These are phyloP conservation scores for Daldinia caldariorum DNA, from an alignment of 495 filamentous ascomycete genomes.

Conservation along the genomic window DNA sequence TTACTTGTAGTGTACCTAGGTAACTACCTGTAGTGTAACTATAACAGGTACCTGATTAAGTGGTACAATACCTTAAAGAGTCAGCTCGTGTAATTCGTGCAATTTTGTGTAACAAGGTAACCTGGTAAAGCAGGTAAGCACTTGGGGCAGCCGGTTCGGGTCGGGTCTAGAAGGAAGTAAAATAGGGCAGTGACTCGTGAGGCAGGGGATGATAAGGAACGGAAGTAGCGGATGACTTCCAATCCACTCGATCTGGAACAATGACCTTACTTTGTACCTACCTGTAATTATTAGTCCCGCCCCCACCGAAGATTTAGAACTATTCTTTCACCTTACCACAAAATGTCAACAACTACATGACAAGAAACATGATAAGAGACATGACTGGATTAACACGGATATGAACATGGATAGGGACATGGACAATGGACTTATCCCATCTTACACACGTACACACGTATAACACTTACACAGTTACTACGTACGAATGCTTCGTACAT, in stretches of 20 bases:
- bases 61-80: not conserved
- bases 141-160: constrained; percentile 33
- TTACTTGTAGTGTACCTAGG: too few species aligned
- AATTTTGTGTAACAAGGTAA: constrained; percentile 19
- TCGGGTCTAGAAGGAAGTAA: constrained; percentile 35
- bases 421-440: too few species aligned
- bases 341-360: not conserved
- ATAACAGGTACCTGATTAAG: too few species aligned
- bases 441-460: not conserved
- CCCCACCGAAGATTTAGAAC: constrained; percentile 24
- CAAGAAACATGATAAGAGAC: too few species aligned
- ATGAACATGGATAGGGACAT: too few species aligned
- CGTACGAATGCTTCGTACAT: not conserved
- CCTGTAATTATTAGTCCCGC: constrained; percentile 14
- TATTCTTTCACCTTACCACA: not conserved
- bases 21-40: too few species aligned
- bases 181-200: too few species aligned
- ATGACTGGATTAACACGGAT: too few species aligned
- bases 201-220: constrained; percentile 13
- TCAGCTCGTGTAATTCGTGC: constrained; percentile 1
- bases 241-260: constrained; percentile 34
- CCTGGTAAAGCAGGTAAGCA: constrained; percentile 3
- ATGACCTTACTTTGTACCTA: too few species aligned
- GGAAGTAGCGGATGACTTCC: constrained; percentile 41
- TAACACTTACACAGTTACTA: not conserved